Conservation (phyloP, 1,284 basidiomycete species). For the Malassezia sp. region DNA sequence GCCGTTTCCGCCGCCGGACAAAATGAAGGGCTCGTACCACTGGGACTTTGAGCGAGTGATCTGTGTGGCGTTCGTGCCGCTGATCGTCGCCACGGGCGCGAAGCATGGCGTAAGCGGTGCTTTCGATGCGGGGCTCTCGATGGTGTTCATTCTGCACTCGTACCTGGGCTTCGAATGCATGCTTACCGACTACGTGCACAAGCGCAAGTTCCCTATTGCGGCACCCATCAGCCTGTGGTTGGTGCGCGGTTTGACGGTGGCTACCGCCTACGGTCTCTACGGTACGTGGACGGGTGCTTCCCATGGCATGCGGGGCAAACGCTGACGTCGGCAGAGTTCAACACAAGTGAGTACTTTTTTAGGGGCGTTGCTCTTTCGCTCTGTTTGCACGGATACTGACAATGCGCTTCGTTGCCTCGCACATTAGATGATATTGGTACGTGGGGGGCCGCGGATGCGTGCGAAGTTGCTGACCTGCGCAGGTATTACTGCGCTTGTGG, state of each 20-base stretch:
- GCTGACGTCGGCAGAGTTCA: constrained; percentile 27
- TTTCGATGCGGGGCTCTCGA: constrained; percentile 74
- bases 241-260: constrained; percentile 65
- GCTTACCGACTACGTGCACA: constrained; percentile 71
- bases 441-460: background rate
- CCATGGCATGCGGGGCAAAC: background rate
- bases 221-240: constrained; percentile 64
- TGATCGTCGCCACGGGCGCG: constrained; percentile 49
- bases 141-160: constrained; percentile 79
- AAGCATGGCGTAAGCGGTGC: constrained; percentile 44
- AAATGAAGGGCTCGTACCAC: constrained; percentile 80
- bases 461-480: background rate
- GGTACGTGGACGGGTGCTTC: too few relatives aligned
- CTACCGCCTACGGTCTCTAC: constrained; percentile 81
- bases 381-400: constrained; percentile 5
- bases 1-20: constrained; percentile 62
- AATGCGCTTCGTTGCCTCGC: background rate
- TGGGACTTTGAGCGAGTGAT: constrained; percentile 94
- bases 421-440: constrained; percentile 63
- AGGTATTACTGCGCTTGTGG: constrained; percentile 58
- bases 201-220: constrained; percentile 72
- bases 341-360: constrained; percentile 33
- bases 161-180: constrained; percentile 60
- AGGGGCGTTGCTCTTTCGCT: background rate
- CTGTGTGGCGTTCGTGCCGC: constrained; percentile 72